Percentiles rank a stretch among this genome's conserved stretches.
Evolutionary conservation across 495 filamentous ascomycete species (phyloP).

Genomic region (Neurospora terricola): DNA sequence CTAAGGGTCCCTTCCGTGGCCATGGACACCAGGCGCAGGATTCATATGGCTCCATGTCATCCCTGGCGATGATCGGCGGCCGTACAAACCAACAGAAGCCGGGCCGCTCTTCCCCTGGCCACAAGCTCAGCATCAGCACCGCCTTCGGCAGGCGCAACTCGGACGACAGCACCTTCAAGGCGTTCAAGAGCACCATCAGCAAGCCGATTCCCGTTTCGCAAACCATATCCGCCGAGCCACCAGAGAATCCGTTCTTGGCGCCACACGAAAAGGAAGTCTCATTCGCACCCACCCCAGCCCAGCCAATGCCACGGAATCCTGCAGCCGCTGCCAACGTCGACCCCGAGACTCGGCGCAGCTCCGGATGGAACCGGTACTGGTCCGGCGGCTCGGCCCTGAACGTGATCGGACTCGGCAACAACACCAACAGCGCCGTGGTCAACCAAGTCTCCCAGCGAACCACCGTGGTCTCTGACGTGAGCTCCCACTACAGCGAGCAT

Average conservation of each 20-base stretch:
- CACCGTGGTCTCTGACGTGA: constrained; percentile 34
- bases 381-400: constrained; percentile 45
- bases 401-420: constrained; percentile 38
- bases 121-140: constrained; percentile 41
- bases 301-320: constrained; percentile 27
- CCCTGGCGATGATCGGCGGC: constrained; percentile 47
- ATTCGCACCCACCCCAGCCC: constrained; percentile 25
- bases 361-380: constrained; percentile 53
- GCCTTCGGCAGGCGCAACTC: constrained; percentile 33
- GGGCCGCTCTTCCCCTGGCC: constrained; percentile 22
- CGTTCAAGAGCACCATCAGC: constrained; percentile 45
- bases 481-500: constrained; percentile 42
- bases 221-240: neutral
- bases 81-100: constrained; percentile 32
- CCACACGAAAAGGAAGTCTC: constrained; percentile 32
- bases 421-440: constrained; percentile 2
- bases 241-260: constrained; percentile 15
- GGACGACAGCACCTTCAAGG: constrained; percentile 37
- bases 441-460: constrained; percentile 29
- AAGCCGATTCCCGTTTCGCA: constrained; percentile 34
- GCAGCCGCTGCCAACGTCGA: constrained; percentile 10
- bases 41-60: constrained; percentile 42
- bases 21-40: constrained; percentile 39
- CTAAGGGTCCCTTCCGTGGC: constrained; percentile 36
- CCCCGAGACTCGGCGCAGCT: constrained; percentile 38